Evolutionary conservation across 371 early-diverging fungal genomes (phyloP).

Genomic region (Mortierella sp.): DNA sequence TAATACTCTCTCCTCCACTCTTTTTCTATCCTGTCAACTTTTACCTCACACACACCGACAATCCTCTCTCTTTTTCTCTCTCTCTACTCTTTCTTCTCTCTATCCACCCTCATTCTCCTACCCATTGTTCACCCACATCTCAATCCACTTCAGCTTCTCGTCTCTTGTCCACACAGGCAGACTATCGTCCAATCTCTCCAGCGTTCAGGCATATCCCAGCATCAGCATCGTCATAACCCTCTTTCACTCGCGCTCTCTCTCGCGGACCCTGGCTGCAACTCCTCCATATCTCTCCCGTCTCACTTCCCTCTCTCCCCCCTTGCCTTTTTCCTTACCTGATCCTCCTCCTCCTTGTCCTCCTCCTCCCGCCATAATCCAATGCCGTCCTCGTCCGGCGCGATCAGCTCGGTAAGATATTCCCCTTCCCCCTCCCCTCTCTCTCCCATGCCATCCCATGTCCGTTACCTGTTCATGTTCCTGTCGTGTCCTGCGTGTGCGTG

Average conservation of each 20-base stretch:
- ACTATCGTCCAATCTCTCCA: neutral
- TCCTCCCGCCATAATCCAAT: conserved; percentile 7
- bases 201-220: neutral
- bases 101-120: neutral
- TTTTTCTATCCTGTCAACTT: neutral
- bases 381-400: conserved; percentile 42
- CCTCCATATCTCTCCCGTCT: neutral
- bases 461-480: conserved; percentile 5
- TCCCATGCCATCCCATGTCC: neutral
- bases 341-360: neutral
- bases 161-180: neutral
- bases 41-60: neutral
- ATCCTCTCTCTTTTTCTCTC: neutral
- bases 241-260: neutral
- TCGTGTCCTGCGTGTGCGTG: neutral
- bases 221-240: neutral
- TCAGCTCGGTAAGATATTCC: conserved; percentile 44
- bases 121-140: neutral
- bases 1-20: neutral
- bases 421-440: neutral
- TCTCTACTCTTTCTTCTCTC: conserved; percentile 4
- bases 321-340: neutral
- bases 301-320: neutral
- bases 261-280: neutral
- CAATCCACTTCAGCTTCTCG: neutral